Percentiles rank a stretch among this genome's conserved stretches.
These are phyloP conservation scores for Curvularia sp. DNA, from an alignment of 2,329 filamentous ascomycete species.

Conservation along the genomic window DNA sequence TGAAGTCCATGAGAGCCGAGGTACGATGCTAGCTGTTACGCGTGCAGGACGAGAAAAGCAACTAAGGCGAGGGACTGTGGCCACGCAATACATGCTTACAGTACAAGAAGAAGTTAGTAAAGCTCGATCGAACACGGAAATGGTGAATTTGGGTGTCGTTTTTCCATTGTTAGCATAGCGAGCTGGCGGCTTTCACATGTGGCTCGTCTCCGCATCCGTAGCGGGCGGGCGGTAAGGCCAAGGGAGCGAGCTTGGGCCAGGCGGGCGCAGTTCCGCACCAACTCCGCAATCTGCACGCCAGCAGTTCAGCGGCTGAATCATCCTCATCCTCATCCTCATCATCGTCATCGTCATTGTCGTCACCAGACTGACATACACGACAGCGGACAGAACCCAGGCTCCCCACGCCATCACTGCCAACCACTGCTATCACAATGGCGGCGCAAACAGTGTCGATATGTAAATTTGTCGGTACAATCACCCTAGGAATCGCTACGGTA, in stretches of 20 bases:
- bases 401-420: background rate
- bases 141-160: background rate
- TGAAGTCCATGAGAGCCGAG: slow-evolving; percentile 27
- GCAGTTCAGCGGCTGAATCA: slow-evolving; percentile 2
- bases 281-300: slow-evolving; percentile 28
- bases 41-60: background rate
- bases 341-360: slow-evolving; percentile 17
- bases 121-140: background rate
- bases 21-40: slow-evolving; percentile 23
- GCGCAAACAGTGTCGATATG: slow-evolving; percentile 75
- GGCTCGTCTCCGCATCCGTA: slow-evolving; percentile 6
- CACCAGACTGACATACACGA: slow-evolving; percentile 22
- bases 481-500: slow-evolving; percentile 87
- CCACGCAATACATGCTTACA: slow-evolving; percentile 1
- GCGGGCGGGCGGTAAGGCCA: background rate
- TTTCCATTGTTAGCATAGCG: background rate
- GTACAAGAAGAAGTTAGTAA: background rate
- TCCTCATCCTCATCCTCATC: background rate
- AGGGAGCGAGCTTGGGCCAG: slow-evolving; percentile 13
- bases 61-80: background rate
- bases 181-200: slow-evolving; percentile 3
- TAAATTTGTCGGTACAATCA: slow-evolving; percentile 94
- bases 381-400: background rate
- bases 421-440: slow-evolving; percentile 57
- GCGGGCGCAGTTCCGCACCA: slow-evolving; percentile 7